These are phyloP conservation scores for Leptographium radiaticola DNA, from an alignment of 2,329 filamentous ascomycete species.

Conservation along the genomic window DNA sequence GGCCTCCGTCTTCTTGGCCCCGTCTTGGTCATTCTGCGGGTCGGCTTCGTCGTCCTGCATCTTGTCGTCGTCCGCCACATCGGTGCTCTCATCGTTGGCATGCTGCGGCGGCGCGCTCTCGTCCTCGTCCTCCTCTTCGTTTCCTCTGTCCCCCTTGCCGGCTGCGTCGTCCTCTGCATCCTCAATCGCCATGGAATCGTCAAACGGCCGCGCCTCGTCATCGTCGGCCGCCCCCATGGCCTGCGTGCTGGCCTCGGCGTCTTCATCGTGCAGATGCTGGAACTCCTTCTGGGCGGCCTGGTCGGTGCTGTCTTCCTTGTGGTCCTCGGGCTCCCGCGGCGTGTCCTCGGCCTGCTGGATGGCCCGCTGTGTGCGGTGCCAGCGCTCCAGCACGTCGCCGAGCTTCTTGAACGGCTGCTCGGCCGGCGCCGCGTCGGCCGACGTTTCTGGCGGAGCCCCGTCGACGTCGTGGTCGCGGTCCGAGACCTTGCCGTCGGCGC, in stretches of 20 bases:
- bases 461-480: constrained; percentile 29
- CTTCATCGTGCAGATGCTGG: constrained; percentile 80
- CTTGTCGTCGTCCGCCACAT: constrained; percentile 25
- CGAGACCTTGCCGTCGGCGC: constrained; percentile 45
- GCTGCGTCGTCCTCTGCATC: constrained; percentile 67
- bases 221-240: constrained; percentile 80
- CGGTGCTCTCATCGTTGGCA: constrained; percentile 31
- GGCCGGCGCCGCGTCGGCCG: constrained; percentile 23
- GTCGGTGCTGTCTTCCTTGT: constrained; percentile 29
- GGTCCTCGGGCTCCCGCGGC: constrained; percentile 27
- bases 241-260: constrained; percentile 72
- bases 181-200: constrained; percentile 81
- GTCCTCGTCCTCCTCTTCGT: constrained; percentile 34
- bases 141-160: constrained; percentile 51
- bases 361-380: constrained; percentile 78
- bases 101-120: constrained; percentile 37
- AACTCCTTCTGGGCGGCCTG: constrained; percentile 75
- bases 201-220: constrained; percentile 63
- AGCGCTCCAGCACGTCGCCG: constrained; percentile 82
- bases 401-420: constrained; percentile 83
- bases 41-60: neutral
- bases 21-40: constrained; percentile 24
- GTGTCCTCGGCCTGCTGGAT: constrained; percentile 51
- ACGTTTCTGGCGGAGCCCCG: constrained; percentile 22
- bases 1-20: constrained; percentile 24